Conservation (phyloP, 2,329 filamentous ascomycete species). For the Alternaria longipes region DNA sequence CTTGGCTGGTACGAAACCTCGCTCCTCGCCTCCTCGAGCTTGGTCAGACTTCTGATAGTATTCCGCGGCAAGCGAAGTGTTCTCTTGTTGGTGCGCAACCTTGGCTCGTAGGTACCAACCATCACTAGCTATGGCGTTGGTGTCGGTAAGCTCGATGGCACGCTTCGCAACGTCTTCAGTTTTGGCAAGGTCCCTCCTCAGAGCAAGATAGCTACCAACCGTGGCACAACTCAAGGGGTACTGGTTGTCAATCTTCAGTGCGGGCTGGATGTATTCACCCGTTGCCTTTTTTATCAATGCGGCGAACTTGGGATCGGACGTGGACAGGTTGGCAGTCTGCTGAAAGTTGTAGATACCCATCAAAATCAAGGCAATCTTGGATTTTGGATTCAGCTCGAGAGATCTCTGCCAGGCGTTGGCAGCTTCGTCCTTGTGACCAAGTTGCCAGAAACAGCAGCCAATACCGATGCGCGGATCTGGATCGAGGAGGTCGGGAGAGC, state of each 20-base stretch:
- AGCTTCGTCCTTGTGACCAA: conserved; percentile 93
- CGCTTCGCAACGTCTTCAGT: conserved; percentile 89
- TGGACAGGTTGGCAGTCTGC: conserved; percentile 81
- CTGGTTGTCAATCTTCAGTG: conserved; percentile 92
- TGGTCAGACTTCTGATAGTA: conserved; percentile 92
- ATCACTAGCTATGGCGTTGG: conserved; percentile 95
- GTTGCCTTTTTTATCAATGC: conserved; percentile 91
- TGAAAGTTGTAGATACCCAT: conserved; percentile 91
- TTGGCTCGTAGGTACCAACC: conserved; percentile 95
- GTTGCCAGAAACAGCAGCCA: conserved; percentile 95
- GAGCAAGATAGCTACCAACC: conserved; percentile 89
- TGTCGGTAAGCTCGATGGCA: conserved; percentile 93
- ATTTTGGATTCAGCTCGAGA: conserved; percentile 81
- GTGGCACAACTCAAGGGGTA: conserved; percentile 89
- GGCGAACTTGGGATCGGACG: conserved; percentile 85
- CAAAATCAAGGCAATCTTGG: conserved; percentile 89
- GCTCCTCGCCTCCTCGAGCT: conserved; percentile 88
- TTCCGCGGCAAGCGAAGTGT: conserved; percentile 78
- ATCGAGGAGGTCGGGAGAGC: conserved; percentile 87
- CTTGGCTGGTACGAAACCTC: conserved; percentile 91
- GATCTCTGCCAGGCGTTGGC: conserved; percentile 89
- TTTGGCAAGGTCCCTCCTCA: conserved; percentile 79
- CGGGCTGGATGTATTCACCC: conserved; percentile 91
- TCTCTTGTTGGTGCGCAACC: conserved; percentile 85
- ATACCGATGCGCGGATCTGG: conserved; percentile 96